Evolutionary conservation across 164 flowering plant species (phyloP).

Genomic region (Piper betle): DNA sequence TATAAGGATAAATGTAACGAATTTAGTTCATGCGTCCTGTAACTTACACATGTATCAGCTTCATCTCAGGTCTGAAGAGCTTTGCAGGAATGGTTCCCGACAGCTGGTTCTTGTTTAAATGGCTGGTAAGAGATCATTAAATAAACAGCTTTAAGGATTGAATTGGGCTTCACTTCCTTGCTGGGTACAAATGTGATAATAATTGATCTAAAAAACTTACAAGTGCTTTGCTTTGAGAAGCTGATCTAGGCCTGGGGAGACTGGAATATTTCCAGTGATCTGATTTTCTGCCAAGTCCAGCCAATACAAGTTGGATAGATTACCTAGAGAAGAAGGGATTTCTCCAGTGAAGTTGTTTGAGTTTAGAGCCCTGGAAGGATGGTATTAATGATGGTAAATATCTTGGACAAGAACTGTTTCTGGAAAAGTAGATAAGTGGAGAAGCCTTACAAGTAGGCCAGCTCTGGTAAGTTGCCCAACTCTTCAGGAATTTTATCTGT

Average conservation of each 20-base stretch:
- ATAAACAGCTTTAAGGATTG: not conserved
- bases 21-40: not conserved
- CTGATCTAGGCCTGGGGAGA: constrained; percentile 79
- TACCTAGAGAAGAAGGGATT: constrained; percentile 75
- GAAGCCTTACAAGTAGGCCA: constrained; percentile 64
- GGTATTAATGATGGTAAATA: not conserved
- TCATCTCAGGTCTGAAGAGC: constrained; percentile 68
- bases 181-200: not conserved
- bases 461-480: constrained; percentile 52
- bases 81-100: constrained; percentile 56
- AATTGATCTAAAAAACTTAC: constrained; percentile 20
- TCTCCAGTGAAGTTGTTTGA: constrained; percentile 66
- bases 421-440: not conserved
- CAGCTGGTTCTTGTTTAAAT: constrained; percentile 80
- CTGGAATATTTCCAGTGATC: constrained; percentile 60
- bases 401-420: not conserved
- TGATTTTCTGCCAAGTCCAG: constrained; percentile 85
- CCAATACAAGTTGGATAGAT: constrained; percentile 72
- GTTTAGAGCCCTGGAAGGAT: constrained; percentile 61
- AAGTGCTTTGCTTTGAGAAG: constrained; percentile 76
- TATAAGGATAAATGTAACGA: not conserved
- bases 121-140: constrained; percentile 37
- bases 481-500: constrained; percentile 65
- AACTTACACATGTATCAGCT: constrained; percentile 80
- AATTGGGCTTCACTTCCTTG: not conserved